phyloP scores from a whole-genome alignment of 176 grass and related monocot species.

The Puccinellia tenuiflora region DNA sequence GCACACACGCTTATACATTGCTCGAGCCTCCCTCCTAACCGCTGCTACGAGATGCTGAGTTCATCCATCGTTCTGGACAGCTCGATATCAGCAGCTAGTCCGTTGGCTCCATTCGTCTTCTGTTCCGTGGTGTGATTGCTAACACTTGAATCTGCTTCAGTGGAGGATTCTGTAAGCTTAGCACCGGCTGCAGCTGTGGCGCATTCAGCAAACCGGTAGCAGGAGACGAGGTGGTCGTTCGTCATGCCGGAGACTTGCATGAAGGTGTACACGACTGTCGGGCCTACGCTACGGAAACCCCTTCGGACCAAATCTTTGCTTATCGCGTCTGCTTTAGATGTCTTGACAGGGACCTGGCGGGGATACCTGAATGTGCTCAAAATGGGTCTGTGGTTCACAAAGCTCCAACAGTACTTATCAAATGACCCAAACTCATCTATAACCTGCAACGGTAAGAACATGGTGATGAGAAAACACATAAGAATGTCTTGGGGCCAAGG shows the following conservation, averaged over 20 bases:
- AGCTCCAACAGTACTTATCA: constrained; percentile 90
- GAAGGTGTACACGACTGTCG: constrained; percentile 85
- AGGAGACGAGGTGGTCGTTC: constrained; percentile 79
- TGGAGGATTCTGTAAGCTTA: constrained; percentile 18
- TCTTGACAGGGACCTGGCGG: constrained; percentile 84
- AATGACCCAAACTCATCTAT: constrained; percentile 85
- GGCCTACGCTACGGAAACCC: constrained; percentile 80
- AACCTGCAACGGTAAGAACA: constrained; percentile 30
- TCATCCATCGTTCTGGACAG: constrained; percentile 46
- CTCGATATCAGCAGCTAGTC: constrained; percentile 31
- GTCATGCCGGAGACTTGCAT: constrained; percentile 93
- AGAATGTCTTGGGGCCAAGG: neutral
- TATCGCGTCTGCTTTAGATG: constrained; percentile 82
- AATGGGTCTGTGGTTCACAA: constrained; percentile 74
- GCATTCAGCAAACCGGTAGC: constrained; percentile 79
- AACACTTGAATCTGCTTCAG: constrained; percentile 12
- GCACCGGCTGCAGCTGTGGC: neutral
- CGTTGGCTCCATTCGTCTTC: constrained; percentile 36
- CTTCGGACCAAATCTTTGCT: constrained; percentile 92
- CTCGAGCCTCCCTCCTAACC: constrained; percentile 1
- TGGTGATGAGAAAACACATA: neutral
- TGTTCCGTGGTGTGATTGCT: constrained; percentile 25
- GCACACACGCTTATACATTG: constrained; percentile 38
- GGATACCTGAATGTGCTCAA: constrained; percentile 80
- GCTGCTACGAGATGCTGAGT: constrained; percentile 69